Percentiles rank a stretch among this genome's conserved stretches.
Evolutionary conservation across 345 rosid genomes (phyloP).

Genomic region (Nasturtium officinale): DNA sequence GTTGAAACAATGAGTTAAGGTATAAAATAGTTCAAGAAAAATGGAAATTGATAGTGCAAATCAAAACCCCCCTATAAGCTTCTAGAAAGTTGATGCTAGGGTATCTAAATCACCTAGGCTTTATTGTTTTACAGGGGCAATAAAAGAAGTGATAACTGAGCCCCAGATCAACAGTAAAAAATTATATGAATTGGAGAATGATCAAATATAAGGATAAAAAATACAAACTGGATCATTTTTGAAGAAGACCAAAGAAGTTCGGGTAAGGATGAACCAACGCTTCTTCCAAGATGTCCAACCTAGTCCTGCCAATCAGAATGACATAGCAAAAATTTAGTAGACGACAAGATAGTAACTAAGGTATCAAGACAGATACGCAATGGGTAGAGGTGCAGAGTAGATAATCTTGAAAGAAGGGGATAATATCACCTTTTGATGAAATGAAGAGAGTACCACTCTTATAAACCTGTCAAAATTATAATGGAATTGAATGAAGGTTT

Average conservation of each 20-base stretch:
- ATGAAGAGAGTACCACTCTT: constrained; percentile 97
- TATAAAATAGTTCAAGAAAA: background rate
- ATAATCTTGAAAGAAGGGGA: background rate
- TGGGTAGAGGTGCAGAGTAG: background rate
- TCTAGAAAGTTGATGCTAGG: background rate
- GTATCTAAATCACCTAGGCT: no score
- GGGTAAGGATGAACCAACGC: constrained; percentile 96
- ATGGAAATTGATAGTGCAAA: background rate
- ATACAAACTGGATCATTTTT: constrained; percentile 93
- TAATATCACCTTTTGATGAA: constrained; percentile 80
- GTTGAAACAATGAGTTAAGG: constrained; percentile 28
- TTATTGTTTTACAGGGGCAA: background rate
- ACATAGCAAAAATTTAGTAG: background rate
- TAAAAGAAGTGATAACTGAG: background rate
- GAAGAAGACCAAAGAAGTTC: constrained; percentile 93
- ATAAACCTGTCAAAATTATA: constrained; percentile 64
- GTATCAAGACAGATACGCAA: constrained; percentile 16
- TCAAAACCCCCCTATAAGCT: constrained; percentile 11
- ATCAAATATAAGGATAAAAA: constrained; percentile 9
- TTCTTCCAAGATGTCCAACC: constrained; percentile 99
- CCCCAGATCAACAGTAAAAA: background rate
- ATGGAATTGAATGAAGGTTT: constrained; percentile 11
- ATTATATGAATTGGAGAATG: background rate
- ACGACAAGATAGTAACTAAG: background rate
- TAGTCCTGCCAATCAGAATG: constrained; percentile 62